phyloP scores from a whole-genome alignment of 495 filamentous ascomycete genomes.

The Aspergillus leporis region DNA sequence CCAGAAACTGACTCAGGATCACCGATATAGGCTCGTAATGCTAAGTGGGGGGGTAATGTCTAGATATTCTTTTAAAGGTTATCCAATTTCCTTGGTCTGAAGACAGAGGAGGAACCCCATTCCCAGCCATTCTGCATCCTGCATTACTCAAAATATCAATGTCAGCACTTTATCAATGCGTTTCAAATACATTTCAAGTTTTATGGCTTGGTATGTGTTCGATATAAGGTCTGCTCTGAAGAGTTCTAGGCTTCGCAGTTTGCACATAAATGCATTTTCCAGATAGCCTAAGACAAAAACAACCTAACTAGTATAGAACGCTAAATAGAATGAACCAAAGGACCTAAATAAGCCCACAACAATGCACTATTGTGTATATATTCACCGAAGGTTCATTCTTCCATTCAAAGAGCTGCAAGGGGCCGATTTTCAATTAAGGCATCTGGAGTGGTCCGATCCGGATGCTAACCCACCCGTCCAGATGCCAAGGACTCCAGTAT shows the following conservation, averaged over 20 bases:
- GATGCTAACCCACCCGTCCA: neutral
- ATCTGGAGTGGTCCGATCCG: conserved; percentile 13
- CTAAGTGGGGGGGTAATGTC: no score
- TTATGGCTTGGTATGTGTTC: neutral
- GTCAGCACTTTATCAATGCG: neutral
- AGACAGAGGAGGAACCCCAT: neutral
- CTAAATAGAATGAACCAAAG: neutral
- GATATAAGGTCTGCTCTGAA: no score
- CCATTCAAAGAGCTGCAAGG: neutral
- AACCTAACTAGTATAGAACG: neutral
- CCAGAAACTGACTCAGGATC: no score
- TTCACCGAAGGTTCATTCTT: neutral
- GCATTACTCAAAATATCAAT: neutral
- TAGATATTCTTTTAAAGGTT: no score
- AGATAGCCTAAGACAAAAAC: neutral
- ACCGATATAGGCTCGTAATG: no score
- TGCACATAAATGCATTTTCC: no score
- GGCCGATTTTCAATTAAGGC: neutral
- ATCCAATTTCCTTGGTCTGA: neutral
- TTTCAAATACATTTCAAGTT: neutral
- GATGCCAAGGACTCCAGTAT: conserved; percentile 6
- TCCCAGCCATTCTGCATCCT: no score
- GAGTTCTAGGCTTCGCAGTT: no score
- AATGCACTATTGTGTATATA: neutral
- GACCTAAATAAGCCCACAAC: neutral